Percentiles rank a stretch among this genome's conserved stretches.
Conservation (phyloP, 331 rosid genomes). For the Malus hybrid region DNA sequence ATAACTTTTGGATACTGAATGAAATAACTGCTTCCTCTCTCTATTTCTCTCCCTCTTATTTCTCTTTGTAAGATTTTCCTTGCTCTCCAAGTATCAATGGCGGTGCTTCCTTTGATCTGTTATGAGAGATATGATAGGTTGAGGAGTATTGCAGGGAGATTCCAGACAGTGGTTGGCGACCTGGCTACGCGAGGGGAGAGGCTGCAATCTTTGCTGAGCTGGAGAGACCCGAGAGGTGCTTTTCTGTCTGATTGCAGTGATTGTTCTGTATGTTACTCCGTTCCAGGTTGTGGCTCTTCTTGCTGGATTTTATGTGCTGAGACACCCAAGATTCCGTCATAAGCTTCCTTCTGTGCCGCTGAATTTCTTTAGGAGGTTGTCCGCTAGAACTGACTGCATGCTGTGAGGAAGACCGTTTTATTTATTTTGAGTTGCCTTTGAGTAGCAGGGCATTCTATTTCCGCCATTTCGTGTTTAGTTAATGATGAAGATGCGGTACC, state of each 20-base stretch:
- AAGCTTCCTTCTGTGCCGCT: conserved; percentile 96
- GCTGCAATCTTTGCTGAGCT: conserved; percentile 91
- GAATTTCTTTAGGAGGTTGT: conserved; percentile 93
- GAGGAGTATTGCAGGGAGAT: conserved; percentile 88
- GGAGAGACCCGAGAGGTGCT: conserved; percentile 97
- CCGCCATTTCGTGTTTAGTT: not conserved
- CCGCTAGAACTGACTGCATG: conserved; percentile 98
- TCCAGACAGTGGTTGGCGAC: conserved; percentile 94
- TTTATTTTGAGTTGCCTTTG: conserved; percentile 1
- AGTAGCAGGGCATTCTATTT: not conserved
- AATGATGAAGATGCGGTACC: conserved; percentile 23
- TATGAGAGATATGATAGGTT: conserved; percentile 51
- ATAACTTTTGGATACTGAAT: no score
- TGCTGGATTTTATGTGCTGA: conserved; percentile 71
- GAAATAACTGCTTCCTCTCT: no score
- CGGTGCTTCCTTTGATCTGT: no score
- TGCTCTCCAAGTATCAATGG: no score
- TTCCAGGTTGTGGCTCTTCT: conserved; percentile 94
- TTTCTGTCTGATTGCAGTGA: conserved; percentile 85
- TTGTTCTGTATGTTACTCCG: conserved; percentile 84
- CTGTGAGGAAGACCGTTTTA: conserved; percentile 34
- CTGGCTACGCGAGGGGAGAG: conserved; percentile 97
- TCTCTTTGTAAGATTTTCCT: no score
- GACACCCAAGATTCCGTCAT: conserved; percentile 96
- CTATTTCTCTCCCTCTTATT: no score